Evolutionary conservation across 2,329 filamentous ascomycete genomes (phyloP), one percentile per base, ranked within the genome.

Genomic region (Pezicula carpinea): DNA sequence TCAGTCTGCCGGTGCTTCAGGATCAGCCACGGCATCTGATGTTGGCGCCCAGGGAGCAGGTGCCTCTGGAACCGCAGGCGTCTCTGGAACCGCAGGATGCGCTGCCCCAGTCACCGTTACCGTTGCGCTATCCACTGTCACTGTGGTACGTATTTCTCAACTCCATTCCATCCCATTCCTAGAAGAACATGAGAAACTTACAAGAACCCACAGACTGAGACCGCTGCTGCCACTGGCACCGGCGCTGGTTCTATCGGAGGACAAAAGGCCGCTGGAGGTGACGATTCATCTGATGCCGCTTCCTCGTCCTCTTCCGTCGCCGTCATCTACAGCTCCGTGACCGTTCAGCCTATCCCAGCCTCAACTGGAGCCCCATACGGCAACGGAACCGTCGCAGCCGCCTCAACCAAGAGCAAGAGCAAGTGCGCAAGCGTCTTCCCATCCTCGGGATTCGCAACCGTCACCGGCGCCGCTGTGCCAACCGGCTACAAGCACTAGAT

Each of bases 81-180:
- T 43, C 22, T 43, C 31, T 18, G 40, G 18, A 35, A 54, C 53
- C 36, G 54, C 47, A 7, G 52, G n/a, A n/a, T n/a, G n/a, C n/a
- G n/a, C n/a, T n/a, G n/a, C n/a, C n/a, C n/a, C 59, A 22, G 59
- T 58, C 14, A 64, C 61, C 13, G 58, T 59, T 17, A 62, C 53
- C 11, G 21, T 46, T 40, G 53, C 59, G 40, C 22, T 50, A 19
- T 46, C 49, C 13, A 61, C 56, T 17, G 53, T 61, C 50, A 62
- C 61, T 26, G 58, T 60, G 8, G 59, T 61, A 57, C 44, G 57
- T 55, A 31, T 18, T 21, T 39, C 15, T 22, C 18, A 3, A 13
- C 8, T 32, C n/a, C n/a, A n/a, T n/a, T 31, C 31, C 2, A 18
- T 13, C 29, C 8, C 13, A 31, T 5, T 3, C 29, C n/a, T n/a